Evolutionary conservation across 1,139 yeast genomes (phyloP).

Genomic region (Scheffersomyces illinoinensis): DNA sequence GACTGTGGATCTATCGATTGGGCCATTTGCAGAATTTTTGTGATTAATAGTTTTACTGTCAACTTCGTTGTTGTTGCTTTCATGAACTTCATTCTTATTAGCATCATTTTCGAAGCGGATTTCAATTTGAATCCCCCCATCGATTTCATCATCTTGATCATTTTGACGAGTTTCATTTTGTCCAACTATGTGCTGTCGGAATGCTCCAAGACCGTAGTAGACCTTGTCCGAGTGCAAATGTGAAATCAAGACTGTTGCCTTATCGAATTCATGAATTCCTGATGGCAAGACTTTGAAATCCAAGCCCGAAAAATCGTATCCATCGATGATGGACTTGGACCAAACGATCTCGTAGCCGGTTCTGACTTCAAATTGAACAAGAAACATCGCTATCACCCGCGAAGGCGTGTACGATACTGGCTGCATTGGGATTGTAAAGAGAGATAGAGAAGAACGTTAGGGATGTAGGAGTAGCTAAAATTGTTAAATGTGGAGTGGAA

Average conservation of each 20-base stretch:
- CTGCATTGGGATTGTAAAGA: not conserved
- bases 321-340: constrained; percentile 34
- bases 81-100: not conserved
- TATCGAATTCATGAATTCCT: constrained; percentile 67
- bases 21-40: not conserved
- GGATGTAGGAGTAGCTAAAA: not conserved
- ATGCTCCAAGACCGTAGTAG: constrained; percentile 41
- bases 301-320: constrained; percentile 36
- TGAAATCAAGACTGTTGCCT: constrained; percentile 46
- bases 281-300: constrained; percentile 82
- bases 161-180: constrained; percentile 5
- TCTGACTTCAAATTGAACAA: constrained; percentile 63
- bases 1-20: constrained; percentile 50
- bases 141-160: constrained; percentile 5
- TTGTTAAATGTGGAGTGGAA: not conserved
- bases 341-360: constrained; percentile 64
- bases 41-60: not conserved
- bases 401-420: constrained; percentile 17
- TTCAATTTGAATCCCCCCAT: not conserved
- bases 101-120: not conserved
- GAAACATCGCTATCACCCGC: constrained; percentile 50
- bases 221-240: constrained; percentile 28
- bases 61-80: not conserved
- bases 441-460: not conserved
- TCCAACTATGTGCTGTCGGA: constrained; percentile 27